These are phyloP conservation scores for Silene conica DNA, from an alignment of 148 eudicot genomes.

Conservation along the genomic window DNA sequence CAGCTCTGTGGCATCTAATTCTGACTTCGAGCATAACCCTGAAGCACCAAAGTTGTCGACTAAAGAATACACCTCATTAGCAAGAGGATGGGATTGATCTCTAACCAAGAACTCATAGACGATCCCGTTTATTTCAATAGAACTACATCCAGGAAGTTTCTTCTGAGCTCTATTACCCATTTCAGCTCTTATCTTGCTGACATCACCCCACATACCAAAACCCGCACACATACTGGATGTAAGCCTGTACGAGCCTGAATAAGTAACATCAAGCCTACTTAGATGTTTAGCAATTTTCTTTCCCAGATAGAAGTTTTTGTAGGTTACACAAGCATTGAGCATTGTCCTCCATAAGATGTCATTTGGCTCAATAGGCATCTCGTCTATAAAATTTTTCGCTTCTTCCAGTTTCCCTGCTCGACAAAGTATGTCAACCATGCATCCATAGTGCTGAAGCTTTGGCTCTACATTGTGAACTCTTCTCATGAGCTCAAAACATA, in stretches of 20 bases:
- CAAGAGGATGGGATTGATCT: constrained; percentile 40
- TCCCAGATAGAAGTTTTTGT: constrained; percentile 40
- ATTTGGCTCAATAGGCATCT: constrained; percentile 74
- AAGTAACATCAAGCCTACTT: constrained; percentile 31
- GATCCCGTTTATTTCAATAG: constrained; percentile 57
- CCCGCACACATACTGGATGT: constrained; percentile 66
- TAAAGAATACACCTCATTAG: constrained; percentile 39
- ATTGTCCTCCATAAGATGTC: constrained; percentile 58
- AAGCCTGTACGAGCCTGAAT: constrained; percentile 53
- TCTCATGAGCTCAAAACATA: constrained; percentile 71
- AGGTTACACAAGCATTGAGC: constrained; percentile 51
- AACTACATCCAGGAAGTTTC: constrained; percentile 68
- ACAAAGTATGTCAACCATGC: constrained; percentile 70
- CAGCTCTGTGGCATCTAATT: constrained; percentile 15
- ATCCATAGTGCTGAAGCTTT: constrained; percentile 69
- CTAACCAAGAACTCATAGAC: constrained; percentile 56
- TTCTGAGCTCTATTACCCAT: constrained; percentile 48
- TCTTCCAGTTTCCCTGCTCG: constrained; percentile 53
- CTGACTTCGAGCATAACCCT: constrained; percentile 23
- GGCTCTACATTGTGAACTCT: constrained; percentile 52
- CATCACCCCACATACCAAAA: constrained; percentile 62
- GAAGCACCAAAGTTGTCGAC: constrained; percentile 31
- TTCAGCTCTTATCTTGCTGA: constrained; percentile 40
- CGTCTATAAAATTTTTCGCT: constrained; percentile 44
- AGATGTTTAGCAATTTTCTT: constrained; percentile 45